A percentile compares a stretch with the other conserved stretches of the same genome.
These are phyloP conservation scores for Trichophyton verrucosum DNA, from an alignment of 2,329 filamentous ascomycete species.

Conservation along the genomic window DNA sequence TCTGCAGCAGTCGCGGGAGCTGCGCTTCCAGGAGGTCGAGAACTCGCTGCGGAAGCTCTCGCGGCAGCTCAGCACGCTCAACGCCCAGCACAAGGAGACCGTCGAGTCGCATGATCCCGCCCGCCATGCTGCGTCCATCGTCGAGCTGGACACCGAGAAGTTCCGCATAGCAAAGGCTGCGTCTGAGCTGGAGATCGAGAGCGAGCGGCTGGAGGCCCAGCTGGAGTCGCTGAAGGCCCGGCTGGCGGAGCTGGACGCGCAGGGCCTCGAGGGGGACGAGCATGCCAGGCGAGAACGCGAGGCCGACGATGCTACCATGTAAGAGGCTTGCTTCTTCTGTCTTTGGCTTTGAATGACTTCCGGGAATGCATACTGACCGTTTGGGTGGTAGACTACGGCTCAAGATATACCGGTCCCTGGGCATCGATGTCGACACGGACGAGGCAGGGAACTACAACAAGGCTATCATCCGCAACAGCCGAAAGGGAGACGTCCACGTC, in stretches of 20 bases:
- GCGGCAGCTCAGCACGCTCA: conserved; percentile 62
- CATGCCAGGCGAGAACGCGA: conserved; percentile 39
- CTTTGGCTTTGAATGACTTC: background rate
- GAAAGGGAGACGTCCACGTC: conserved; percentile 84
- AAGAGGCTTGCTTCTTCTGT: conserved; percentile 10
- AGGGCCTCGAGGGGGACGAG: conserved; percentile 66
- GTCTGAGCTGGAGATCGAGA: conserved; percentile 80
- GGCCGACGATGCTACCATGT: conserved; percentile 39
- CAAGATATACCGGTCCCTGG: conserved; percentile 81
- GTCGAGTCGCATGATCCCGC: conserved; percentile 61
- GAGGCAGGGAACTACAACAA: conserved; percentile 69
- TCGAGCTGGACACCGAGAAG: conserved; percentile 81
- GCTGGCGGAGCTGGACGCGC: conserved; percentile 70
- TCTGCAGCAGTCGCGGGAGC: conserved; percentile 70
- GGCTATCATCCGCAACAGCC: conserved; percentile 71
- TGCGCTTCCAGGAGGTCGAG: conserved; percentile 61
- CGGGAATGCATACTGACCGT: background rate
- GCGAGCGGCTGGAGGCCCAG: conserved; percentile 76
- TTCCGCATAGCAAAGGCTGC: conserved; percentile 90
- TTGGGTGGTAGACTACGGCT: conserved; percentile 51
- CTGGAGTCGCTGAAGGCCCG: conserved; percentile 61
- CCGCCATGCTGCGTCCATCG: conserved; percentile 70
- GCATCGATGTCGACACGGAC: conserved; percentile 79
- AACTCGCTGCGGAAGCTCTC: conserved; percentile 56
- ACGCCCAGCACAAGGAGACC: conserved; percentile 65